Percentiles rank a stretch among this genome's conserved stretches.
Evolutionary conservation across 139 green algal species (phyloP).

Genomic region (Raphidocelis subcapitata): DNA sequence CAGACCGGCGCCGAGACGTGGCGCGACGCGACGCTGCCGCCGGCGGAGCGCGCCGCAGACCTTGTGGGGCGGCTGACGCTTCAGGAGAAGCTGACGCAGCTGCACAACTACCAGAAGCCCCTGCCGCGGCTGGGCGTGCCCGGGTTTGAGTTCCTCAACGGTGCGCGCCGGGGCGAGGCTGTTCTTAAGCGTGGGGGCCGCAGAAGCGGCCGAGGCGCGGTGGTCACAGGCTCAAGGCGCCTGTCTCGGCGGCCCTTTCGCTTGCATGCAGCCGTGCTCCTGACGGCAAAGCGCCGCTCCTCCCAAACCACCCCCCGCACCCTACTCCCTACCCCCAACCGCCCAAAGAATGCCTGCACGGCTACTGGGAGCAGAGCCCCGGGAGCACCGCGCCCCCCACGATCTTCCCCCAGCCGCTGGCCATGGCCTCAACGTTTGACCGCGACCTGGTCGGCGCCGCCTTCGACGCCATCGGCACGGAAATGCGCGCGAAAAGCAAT

Average conservation of each 20-base stretch:
- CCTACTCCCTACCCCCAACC: not conserved
- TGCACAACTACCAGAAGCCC: conserved; percentile 4
- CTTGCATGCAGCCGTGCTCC: not conserved
- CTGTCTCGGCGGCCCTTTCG: too few species aligned
- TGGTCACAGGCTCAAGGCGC: too few species aligned
- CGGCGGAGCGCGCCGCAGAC: not conserved
- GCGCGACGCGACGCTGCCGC: not conserved
- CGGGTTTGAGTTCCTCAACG: conserved; percentile 12
- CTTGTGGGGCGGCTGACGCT: not conserved
- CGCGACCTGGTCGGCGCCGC: not conserved
- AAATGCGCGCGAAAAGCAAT: too few species aligned
- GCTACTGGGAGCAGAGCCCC: conserved; percentile 1
- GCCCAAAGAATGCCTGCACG: conserved; percentile 23
- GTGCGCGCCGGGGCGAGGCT: not conserved
- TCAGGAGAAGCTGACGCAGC: conserved; percentile 1
- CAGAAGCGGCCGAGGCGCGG: not conserved
- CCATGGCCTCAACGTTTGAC: conserved; percentile 19
- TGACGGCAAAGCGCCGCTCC: not conserved
- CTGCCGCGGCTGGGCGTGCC: not conserved
- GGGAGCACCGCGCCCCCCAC: not conserved
- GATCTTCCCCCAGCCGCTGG: conserved; percentile 25
- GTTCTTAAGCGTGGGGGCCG: not conserved
- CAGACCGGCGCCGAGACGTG: too few species aligned
- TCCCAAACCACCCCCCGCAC: not conserved
- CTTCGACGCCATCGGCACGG: too few species aligned